Percentiles rank a stretch among this genome's conserved stretches.
Evolutionary conservation across 495 filamentous ascomycete genomes (phyloP).

Genomic region (Podospora bellae-mahoneyi): DNA sequence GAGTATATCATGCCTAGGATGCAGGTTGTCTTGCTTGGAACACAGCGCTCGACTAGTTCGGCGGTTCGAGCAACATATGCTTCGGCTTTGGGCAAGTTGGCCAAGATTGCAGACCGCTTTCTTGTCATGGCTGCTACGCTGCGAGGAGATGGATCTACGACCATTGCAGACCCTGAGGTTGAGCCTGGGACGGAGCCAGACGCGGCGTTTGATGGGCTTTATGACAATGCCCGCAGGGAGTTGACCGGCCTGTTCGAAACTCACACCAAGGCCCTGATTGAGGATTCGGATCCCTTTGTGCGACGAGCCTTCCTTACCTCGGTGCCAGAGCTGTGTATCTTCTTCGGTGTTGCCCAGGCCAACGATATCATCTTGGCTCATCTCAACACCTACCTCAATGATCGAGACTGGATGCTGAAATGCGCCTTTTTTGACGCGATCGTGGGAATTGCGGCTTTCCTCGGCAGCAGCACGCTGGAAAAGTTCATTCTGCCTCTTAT

Average conservation of each 20-base stretch:
- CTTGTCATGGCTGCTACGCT: slow-evolving; percentile 88
- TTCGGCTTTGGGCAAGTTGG: slow-evolving; percentile 84
- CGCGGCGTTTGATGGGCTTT: slow-evolving; percentile 70
- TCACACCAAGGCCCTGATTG: slow-evolving; percentile 85
- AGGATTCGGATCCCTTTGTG: slow-evolving; percentile 83
- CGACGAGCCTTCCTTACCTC: slow-evolving; percentile 90
- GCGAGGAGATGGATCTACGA: slow-evolving; percentile 76
- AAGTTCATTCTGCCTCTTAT: slow-evolving; percentile 96
- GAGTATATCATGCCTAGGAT: slow-evolving; percentile 90
- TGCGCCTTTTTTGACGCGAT: slow-evolving; percentile 96
- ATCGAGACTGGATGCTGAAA: slow-evolving; percentile 92
- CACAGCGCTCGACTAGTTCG: slow-evolving; percentile 57
- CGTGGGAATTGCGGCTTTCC: slow-evolving; percentile 85
- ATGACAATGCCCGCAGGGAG: slow-evolving; percentile 75
- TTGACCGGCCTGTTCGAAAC: slow-evolving; percentile 75
- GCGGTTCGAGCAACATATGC: slow-evolving; percentile 87
- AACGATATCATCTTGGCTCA: slow-evolving; percentile 95
- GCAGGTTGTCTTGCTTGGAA: slow-evolving; percentile 61
- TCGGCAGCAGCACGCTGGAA: slow-evolving; percentile 83
- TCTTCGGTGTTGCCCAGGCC: slow-evolving; percentile 83
- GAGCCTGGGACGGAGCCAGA: slow-evolving; percentile 63
- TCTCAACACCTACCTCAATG: slow-evolving; percentile 96
- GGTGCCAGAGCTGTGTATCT: slow-evolving; percentile 87
- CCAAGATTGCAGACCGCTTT: slow-evolving; percentile 81
- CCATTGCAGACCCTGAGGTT: slow-evolving; percentile 72